These are phyloP conservation scores for Paraphoma chrysanthemicola DNA, from an alignment of 2,329 filamentous ascomycete genomes.

Conservation along the genomic window DNA sequence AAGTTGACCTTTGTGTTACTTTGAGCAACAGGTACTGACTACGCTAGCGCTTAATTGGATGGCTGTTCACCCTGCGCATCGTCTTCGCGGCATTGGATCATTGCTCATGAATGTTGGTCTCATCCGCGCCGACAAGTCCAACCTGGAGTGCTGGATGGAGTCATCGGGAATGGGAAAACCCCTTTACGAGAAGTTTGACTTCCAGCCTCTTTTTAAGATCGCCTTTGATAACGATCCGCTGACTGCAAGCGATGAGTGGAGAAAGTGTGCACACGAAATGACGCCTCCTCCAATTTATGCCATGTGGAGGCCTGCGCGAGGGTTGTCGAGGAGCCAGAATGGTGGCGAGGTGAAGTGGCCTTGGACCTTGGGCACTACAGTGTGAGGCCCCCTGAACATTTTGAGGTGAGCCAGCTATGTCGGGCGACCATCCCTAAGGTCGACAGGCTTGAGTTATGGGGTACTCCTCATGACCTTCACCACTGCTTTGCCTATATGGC, in stretches of 20 bases:
- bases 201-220: conserved; percentile 36
- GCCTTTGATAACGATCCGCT: conserved; percentile 36
- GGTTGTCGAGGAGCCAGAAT: conserved; percentile 18
- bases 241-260: conserved; percentile 39
- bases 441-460: no score
- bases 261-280: conserved; percentile 42
- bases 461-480: no score
- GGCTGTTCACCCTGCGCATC: conserved; percentile 44
- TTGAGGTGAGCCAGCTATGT: no score
- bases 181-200: conserved; percentile 45
- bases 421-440: no score
- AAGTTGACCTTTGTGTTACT: no score
- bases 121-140: conserved; percentile 39
- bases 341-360: conserved; percentile 26
- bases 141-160: conserved; percentile 49
- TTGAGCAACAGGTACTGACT: no score
- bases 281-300: conserved; percentile 35
- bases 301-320: conserved; percentile 44
- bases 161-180: conserved; percentile 44
- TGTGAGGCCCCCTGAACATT: background rate
- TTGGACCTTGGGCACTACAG: conserved; percentile 24
- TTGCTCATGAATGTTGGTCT: conserved; percentile 46
- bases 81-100: conserved; percentile 45
- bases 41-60: conserved; percentile 44
- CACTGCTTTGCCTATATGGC: no score